Base-by-base conservation (phyloP, 169 alveolate genomes). In the Plasmodium chabaudi region DNA sequence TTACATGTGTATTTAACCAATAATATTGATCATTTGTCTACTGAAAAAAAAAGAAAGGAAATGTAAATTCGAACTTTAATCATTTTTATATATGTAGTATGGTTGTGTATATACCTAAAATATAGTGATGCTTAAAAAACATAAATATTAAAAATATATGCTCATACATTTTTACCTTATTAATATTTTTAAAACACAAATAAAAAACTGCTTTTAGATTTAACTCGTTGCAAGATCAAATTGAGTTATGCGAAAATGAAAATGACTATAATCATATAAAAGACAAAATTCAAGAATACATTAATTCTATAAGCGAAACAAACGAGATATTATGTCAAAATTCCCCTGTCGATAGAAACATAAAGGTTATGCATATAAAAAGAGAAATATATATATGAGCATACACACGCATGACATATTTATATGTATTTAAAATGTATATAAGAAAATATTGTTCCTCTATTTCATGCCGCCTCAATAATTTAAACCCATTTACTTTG, bases 161-260 rank as follows among this genome's bases (percentile, higher is more conserved):
- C 39, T 27, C 42, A 34, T 3, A 34, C 42, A 34, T 34, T 34
- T 34, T 34, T 34, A 34, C 7, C 6, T 34, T 34, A 34, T 34
- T 34, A 34, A 34, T 1, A 27, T 34, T 34, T 34, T 34, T 34
- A 34, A 34, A 12, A 13, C 21, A 51, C 10, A 57, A 57, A 19
- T 17, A 23, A 46, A 68, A 68, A 19, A n/a, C 59, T 9, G 42
- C 55, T 42, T 67, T 53, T 44, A 75, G 88, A 55, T 77, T 77
- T 57, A 47, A 77, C 17, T 63, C 88, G 17, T 69, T 77, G 19
- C 88, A 77, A 68, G 75, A 77, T 49, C 67, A 53, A 77, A 77
- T 77, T 56, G 88, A 77, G 46, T 25, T 77, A 44, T 77, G 88
- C 27, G 88, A 77, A 77, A 77, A 77, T 17, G 88, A 77, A 47